Evolutionary conservation across 75 land plant genomes (phyloP).

Genomic region (Chamaecyparis obtusa): DNA sequence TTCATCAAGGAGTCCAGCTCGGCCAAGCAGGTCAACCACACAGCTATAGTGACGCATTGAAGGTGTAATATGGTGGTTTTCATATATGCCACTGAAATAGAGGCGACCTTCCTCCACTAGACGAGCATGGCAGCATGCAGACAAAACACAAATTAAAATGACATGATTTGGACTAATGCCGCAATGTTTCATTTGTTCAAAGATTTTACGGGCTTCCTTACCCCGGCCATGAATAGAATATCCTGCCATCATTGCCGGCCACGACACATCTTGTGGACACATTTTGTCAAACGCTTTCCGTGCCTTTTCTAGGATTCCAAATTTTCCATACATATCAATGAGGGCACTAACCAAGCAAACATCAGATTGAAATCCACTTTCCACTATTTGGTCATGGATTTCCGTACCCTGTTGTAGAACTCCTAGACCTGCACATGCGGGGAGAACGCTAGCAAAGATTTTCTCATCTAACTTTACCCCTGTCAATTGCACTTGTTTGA

Average conservation of each 20-base stretch:
- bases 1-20: constrained; percentile 19
- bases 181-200: constrained; percentile 15
- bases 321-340: constrained; percentile 29
- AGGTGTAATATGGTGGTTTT: constrained; percentile 21
- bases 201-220: constrained; percentile 12
- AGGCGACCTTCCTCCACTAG: constrained; percentile 14
- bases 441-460: constrained; percentile 14
- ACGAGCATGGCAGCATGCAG: constrained; percentile 22
- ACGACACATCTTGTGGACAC: constrained; percentile 17
- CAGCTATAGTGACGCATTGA: constrained; percentile 20
- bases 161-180: constrained; percentile 22
- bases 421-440: constrained; percentile 9
- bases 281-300: constrained; percentile 16
- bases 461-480: constrained; percentile 4
- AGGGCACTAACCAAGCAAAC: constrained; percentile 20
- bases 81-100: constrained; percentile 27
- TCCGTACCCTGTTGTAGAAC: constrained; percentile 10
- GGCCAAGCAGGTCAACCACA: constrained; percentile 27
- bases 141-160: constrained; percentile 22
- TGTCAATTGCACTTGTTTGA: background rate
- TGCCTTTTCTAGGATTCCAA: constrained; percentile 20
- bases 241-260: constrained; percentile 22
- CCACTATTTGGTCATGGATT: constrained; percentile 10
- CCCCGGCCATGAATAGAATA: constrained; percentile 23
- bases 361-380: constrained; percentile 20